phyloP scores from a whole-genome alignment of 164 flowering plant genomes.

The Litsea cubeba region DNA sequence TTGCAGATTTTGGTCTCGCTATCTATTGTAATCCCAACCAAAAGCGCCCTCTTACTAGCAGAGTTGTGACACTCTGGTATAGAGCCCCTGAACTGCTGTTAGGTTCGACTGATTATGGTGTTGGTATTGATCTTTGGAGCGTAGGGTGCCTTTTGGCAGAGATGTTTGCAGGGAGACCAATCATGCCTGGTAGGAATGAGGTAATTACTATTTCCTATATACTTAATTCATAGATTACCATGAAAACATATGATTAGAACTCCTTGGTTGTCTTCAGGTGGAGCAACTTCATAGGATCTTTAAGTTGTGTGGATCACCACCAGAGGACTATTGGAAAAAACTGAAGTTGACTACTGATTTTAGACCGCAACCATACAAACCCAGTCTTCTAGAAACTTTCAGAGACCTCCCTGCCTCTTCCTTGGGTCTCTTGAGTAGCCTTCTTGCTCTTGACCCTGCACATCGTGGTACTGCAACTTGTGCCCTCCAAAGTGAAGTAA shows the following conservation, averaged over 20 bases:
- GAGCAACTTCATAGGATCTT: slow-evolving; percentile 73
- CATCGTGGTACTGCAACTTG: slow-evolving; percentile 52
- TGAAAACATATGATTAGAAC: background rate
- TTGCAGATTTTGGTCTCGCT: slow-evolving; percentile 78
- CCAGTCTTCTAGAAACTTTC: slow-evolving; percentile 41
- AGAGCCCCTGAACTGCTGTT: slow-evolving; percentile 74
- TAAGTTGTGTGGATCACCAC: slow-evolving; percentile 72
- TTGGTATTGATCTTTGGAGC: slow-evolving; percentile 78
- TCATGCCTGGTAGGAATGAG: slow-evolving; percentile 73
- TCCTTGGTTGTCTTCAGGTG: slow-evolving; percentile 33
- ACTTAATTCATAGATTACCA: background rate
- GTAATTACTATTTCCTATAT: slow-evolving; percentile 22
- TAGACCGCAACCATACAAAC: slow-evolving; percentile 45
- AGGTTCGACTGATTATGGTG: slow-evolving; percentile 67
- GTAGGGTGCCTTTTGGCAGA: slow-evolving; percentile 71
- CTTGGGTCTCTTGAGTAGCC: slow-evolving; percentile 42
- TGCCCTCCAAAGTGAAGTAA: slow-evolving; percentile 56
- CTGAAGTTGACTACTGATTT: slow-evolving; percentile 46
- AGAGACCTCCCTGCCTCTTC: slow-evolving; percentile 44
- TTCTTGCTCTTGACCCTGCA: slow-evolving; percentile 59
- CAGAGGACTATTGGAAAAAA: slow-evolving; percentile 64
- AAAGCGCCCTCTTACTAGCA: slow-evolving; percentile 46
- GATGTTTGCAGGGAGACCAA: slow-evolving; percentile 59
- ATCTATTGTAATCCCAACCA: slow-evolving; percentile 35
- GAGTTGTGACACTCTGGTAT: slow-evolving; percentile 81